Base-by-base conservation (phyloP, 441 rosid species). In the Geranium incanum region DNA sequence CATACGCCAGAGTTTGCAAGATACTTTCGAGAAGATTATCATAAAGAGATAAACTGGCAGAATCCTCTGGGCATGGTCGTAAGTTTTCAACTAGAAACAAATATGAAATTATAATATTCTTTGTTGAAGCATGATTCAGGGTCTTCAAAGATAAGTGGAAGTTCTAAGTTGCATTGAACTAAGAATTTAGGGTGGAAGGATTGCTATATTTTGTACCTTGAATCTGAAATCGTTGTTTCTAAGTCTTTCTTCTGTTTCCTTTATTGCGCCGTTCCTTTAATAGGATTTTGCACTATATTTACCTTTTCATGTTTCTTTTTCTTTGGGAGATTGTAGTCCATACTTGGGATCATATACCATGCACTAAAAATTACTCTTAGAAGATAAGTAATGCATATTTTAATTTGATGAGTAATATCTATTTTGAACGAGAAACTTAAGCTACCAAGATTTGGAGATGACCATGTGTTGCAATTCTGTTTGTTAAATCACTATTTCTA, bases 61-160 rank as follows among this genome's bases (percentile, higher is more conserved):
- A 89, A 89, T 76, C 91, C 91, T 13, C 72, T 89, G 74, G 91
- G 90, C 74, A 89, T 89, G 94, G 84, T 84, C 72, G 91, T 87
- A 89, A 57, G 89, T 67, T 55, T 68, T 33, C 71, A 73, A n/a
- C 70, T 70, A 41, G 66, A 5, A 59, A 28, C 55, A 19, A 55
- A 18, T 60, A 41, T 77, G 39, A 59, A 33, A 67, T 8, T 18
- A 55, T 55, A 16, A 36, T 12, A 57, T 57, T 70, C 0, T 16
- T 36, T 38, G 36, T 8, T 43, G 16, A 48, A 62, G 23, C 12
- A 69, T 41, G 3, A 67, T 71, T 71, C 50, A 52, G 18, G 18
- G 21, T 55, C 6, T n/a, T 55, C 60, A 55, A 55, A 5, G 60
- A n/a, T 55, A n/a, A 12, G 16, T 55, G 18, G 18, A 15, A 55